Evolutionary conservation across 1,284 basidiomycete genomes (phyloP).

Genomic region (Cryptococcus depauperatus): DNA sequence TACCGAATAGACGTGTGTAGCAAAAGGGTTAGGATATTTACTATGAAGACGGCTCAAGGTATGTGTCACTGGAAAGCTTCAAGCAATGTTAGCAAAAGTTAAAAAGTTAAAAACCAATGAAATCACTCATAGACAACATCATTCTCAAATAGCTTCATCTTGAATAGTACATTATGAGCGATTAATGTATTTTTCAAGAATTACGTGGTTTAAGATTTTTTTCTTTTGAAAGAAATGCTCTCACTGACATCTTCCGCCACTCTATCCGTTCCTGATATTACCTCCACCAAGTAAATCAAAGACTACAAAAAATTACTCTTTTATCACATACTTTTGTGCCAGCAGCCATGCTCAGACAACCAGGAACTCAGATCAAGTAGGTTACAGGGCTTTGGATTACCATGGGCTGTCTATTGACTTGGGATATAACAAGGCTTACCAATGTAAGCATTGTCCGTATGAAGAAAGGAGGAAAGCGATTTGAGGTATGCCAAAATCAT

Average conservation of each 20-base stretch:
- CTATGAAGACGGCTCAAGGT: slow-evolving; percentile 83
- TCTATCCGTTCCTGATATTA: too few relatives aligned
- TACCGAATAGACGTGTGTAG: slow-evolving; percentile 82
- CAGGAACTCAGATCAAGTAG: slow-evolving; percentile 41
- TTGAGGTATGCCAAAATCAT: slow-evolving; percentile 58
- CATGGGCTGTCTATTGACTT: too few relatives aligned
- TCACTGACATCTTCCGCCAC: too few relatives aligned
- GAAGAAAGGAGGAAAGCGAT: slow-evolving; percentile 94
- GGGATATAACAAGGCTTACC: slow-evolving; percentile 83
- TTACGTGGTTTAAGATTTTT: too few relatives aligned
- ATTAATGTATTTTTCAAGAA: too few relatives aligned
- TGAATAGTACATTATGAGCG: slow-evolving; percentile 1
- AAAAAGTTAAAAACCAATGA: background rate
- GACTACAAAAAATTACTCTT: too few relatives aligned
- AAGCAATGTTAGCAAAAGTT: slow-evolving; percentile 6
- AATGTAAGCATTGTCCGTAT: slow-evolving; percentile 93
- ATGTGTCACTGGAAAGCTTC: slow-evolving; percentile 74
- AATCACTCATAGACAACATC: slow-evolving; percentile 25
- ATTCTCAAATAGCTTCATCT: slow-evolving; percentile 27
- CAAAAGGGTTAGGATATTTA: slow-evolving; percentile 91
- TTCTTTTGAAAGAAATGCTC: too few relatives aligned
- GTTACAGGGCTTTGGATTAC: slow-evolving; percentile 3
- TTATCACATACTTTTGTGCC: background rate
- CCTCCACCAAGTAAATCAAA: too few relatives aligned
- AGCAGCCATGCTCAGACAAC: slow-evolving; percentile 27